Evolutionary conservation across 2,329 filamentous ascomycete genomes (phyloP).

Genomic region (Calonectria hongkongensis): DNA sequence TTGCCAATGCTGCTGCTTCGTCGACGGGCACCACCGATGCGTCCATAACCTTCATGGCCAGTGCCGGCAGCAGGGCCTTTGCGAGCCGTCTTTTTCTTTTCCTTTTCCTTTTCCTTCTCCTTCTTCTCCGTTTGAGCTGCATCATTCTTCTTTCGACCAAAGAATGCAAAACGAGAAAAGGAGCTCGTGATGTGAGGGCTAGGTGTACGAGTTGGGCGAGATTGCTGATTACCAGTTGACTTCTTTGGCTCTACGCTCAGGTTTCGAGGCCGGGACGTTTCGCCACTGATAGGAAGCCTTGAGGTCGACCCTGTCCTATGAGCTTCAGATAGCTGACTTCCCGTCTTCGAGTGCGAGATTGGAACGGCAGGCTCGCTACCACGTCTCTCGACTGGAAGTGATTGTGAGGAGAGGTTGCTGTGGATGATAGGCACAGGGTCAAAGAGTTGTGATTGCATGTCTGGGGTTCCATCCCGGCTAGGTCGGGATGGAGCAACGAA

Average conservation of each 20-base stretch:
- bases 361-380: slow-evolving; percentile 63
- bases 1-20: slow-evolving; percentile 77
- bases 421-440: slow-evolving; percentile 74
- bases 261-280: slow-evolving; percentile 40
- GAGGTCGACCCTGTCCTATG: slow-evolving; percentile 58
- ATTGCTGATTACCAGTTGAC: slow-evolving; percentile 43
- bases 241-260: slow-evolving; percentile 48
- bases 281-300: slow-evolving; percentile 53
- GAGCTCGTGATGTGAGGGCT: slow-evolving; percentile 74
- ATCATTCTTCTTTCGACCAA: slow-evolving; percentile 81
- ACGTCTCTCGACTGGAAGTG: slow-evolving; percentile 67
- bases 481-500: slow-evolving; percentile 74
- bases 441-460: slow-evolving; percentile 74
- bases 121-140: slow-evolving; percentile 70
- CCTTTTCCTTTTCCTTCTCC: slow-evolving; percentile 62
- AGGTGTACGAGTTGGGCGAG: slow-evolving; percentile 64
- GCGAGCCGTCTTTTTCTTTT: slow-evolving; percentile 62
- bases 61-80: slow-evolving; percentile 95
- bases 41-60: slow-evolving; percentile 90
- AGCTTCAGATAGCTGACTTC: slow-evolving; percentile 57
- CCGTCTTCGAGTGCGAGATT: slow-evolving; percentile 59
- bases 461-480: slow-evolving; percentile 80
- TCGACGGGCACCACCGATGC: slow-evolving; percentile 76
- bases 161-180: slow-evolving; percentile 84
- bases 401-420: slow-evolving; percentile 74